Percentiles rank a stretch among this genome's conserved stretches.
Evolutionary conservation across 345 rosid genomes (phyloP).

Genomic region (Euclidium syriacum): DNA sequence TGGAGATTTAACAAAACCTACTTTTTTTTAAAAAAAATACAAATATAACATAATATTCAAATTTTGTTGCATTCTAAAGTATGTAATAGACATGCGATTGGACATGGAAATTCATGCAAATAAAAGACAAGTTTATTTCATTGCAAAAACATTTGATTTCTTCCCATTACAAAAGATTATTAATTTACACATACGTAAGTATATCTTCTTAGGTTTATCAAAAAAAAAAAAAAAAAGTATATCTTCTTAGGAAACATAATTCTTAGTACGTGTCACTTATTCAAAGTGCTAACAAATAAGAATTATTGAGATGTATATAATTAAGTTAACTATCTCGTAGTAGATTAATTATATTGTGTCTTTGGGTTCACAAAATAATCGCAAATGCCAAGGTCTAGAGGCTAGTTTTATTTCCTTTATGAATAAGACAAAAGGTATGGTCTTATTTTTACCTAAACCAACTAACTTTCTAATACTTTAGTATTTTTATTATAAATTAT

Average conservation of each 20-base stretch:
- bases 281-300: background rate
- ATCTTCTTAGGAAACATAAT: no score
- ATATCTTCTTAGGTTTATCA: background rate
- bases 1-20: background rate
- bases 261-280: background rate
- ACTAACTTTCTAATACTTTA: constrained; percentile 1
- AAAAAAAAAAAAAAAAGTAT: background rate
- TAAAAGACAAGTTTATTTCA: background rate
- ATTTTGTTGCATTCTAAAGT: background rate
- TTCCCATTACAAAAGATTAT: background rate
- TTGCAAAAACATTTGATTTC: background rate
- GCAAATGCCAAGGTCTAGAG: background rate
- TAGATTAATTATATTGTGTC: background rate
- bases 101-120: background rate
- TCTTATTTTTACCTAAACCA: constrained; percentile 17
- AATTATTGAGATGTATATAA: background rate
- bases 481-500: background rate
- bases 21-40: background rate
- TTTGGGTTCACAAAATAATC: background rate
- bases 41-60: background rate
- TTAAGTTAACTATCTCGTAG: background rate
- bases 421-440: constrained; percentile 17
- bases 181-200: no score
- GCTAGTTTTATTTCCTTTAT: background rate
- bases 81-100: background rate